These are phyloP conservation scores for Candida sojae DNA, from an alignment of 1,139 yeast species.

Conservation along the genomic window DNA sequence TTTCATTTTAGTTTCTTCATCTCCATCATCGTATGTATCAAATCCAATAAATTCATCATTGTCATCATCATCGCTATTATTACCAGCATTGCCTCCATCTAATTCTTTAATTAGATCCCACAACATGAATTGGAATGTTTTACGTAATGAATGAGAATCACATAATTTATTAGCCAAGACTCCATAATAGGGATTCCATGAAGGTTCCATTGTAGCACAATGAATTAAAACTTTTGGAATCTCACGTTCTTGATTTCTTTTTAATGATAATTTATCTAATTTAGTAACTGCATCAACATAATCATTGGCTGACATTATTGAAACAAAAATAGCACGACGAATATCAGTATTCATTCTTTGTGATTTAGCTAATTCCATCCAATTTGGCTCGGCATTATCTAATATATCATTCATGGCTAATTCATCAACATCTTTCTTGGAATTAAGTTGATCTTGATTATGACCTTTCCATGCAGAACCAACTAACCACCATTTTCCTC, in stretches of 20 bases:
- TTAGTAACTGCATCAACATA: conserved; percentile 84
- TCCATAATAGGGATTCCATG: conserved; percentile 90
- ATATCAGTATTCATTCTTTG: conserved; percentile 96
- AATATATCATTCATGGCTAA: conserved; percentile 54
- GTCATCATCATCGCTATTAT: conserved; percentile 40
- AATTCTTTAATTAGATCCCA: conserved; percentile 87
- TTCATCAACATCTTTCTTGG: conserved; percentile 23
- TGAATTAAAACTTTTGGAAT: conserved; percentile 84
- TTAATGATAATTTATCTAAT: conserved; percentile 75
- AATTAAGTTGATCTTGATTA: conserved; percentile 26
- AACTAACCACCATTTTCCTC: conserved; percentile 98
- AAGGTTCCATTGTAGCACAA: conserved; percentile 81
- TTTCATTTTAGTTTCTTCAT: conserved; percentile 51
- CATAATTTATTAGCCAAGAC: conserved; percentile 77
- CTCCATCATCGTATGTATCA: conserved; percentile 32
- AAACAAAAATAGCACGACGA: conserved; percentile 88
- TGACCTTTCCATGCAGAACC: conserved; percentile 95
- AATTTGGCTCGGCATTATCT: conserved; percentile 76
- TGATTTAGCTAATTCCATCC: conserved; percentile 81
- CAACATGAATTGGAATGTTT: conserved; percentile 82
- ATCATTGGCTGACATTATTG: conserved; percentile 94
- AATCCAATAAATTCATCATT: conserved; percentile 35
- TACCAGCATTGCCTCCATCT: conserved; percentile 43
- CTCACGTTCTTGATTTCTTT: conserved; percentile 83
- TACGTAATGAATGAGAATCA: conserved; percentile 66